phyloP scores from a whole-genome alignment of 164 flowering plant species.

The Macadamia tetraphylla region DNA sequence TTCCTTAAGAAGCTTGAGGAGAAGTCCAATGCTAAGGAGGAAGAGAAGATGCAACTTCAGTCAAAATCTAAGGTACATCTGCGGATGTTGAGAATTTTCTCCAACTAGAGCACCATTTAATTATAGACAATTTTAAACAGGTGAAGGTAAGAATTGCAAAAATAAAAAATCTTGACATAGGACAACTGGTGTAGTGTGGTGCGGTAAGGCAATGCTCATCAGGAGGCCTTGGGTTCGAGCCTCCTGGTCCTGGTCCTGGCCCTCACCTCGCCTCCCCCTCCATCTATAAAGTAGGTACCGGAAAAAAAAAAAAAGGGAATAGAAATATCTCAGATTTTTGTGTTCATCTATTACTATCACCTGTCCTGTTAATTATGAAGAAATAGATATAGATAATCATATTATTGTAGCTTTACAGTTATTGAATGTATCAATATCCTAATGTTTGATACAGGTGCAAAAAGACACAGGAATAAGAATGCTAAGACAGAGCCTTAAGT shows the following conservation, averaged over 20 bases:
- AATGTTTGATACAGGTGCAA: slow-evolving; percentile 25
- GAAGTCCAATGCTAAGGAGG: slow-evolving; percentile 38
- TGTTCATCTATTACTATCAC: not conserved
- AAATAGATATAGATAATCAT: no score
- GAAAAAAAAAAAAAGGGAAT: no score
- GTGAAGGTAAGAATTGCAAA: not conserved
- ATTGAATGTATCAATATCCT: not conserved
- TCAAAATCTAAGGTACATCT: slow-evolving; percentile 50
- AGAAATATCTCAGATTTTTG: not conserved
- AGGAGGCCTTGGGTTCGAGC: no score
- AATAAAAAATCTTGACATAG: no score
- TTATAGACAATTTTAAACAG: not conserved
- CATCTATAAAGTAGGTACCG: no score
- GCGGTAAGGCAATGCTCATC: no score
- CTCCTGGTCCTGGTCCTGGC: no score
- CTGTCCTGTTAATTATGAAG: no score
- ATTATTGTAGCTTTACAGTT: not conserved
- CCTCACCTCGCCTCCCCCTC: no score
- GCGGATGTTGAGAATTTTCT: not conserved
- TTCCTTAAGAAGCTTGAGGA: slow-evolving; percentile 33
- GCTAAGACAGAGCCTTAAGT: slow-evolving; percentile 36
- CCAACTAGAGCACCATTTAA: not conserved
- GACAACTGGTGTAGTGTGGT: no score
- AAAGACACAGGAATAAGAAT: slow-evolving; percentile 35
- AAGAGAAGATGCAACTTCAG: slow-evolving; percentile 26